Conservation (phyloP, 2,329 filamentous ascomycete species). For the Sarocladium kiliense region DNA sequence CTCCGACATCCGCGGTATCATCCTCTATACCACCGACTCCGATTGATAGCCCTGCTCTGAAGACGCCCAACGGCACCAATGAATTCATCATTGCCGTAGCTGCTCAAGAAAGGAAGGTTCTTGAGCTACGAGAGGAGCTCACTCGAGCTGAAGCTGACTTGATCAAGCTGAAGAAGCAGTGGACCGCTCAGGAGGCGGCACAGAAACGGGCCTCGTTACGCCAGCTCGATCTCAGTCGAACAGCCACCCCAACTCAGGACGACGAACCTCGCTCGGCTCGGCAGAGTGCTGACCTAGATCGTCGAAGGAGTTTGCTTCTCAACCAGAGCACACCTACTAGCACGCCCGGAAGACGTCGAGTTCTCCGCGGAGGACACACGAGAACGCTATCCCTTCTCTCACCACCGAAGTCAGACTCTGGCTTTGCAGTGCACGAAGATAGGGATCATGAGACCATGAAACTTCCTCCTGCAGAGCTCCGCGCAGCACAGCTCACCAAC, state of each 20-base stretch:
- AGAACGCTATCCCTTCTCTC: constrained; percentile 75
- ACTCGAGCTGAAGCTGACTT: constrained; percentile 74
- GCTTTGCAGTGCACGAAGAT: constrained; percentile 38
- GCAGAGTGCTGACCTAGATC: constrained; percentile 60
- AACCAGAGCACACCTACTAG: constrained; percentile 37
- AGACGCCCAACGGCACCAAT: constrained; percentile 49
- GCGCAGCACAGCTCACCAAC: constrained; percentile 29
- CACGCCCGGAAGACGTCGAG: constrained; percentile 40
- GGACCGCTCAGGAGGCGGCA: constrained; percentile 66
- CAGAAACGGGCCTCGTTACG: constrained; percentile 5
- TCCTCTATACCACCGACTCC: constrained; percentile 47
- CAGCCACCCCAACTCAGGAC: not conserved
- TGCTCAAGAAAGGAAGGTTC: constrained; percentile 81
- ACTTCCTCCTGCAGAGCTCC: constrained; percentile 24
- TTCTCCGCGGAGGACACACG: constrained; percentile 63
- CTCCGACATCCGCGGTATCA: constrained; percentile 34
- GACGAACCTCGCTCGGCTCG: constrained; percentile 18
- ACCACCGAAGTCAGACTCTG: constrained; percentile 45
- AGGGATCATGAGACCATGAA: constrained; percentile 21
- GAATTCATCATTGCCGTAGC: constrained; percentile 85
- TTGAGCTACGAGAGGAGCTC: constrained; percentile 91
- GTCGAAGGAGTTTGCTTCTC: constrained; percentile 62
- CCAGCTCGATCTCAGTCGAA: not conserved
- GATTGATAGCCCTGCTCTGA: constrained; percentile 34
- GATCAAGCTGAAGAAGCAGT: constrained; percentile 73